Base-by-base conservation (phyloP, 495 filamentous ascomycete species). In the Antarctomyces pellizariae region DNA sequence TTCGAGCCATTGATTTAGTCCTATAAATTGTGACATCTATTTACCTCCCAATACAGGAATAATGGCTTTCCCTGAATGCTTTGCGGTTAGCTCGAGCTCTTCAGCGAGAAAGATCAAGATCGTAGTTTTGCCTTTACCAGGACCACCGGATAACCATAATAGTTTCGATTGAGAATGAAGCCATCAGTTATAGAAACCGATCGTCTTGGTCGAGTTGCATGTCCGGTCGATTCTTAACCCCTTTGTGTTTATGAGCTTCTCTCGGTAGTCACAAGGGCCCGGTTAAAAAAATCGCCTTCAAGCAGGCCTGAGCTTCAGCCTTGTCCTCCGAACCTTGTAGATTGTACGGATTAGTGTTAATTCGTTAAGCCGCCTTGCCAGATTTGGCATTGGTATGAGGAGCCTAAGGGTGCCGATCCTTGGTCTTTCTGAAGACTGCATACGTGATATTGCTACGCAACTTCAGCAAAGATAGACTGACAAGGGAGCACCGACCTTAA, bases 71-170 rank as follows among this genome's bases (percentile, higher is more conserved):
- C n/a, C n/a, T 28, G 30, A 29, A 11, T 18, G 3, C 16, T 16
- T 33, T 13, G 24, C 14, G 11, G 7, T 20, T 2, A 19, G 32
- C 30, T 59, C 45, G 11, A 59, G 39, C 24, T 45, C 40, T 34
- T 57, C 47, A 16, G 52, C 47, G 3, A 58, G 34, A 38, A 47
- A 58, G 13, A 53, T 54, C 3, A 50, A 43, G 4, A 61, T 42
- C 50, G 57, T 57, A 1, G 54, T 58, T 35, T 61, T 61, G 2
- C 57, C 57, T 41, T 53, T 59, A 10, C 55, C 56, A 37, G 54
- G 51, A 13, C 51, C 45, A 15, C 56, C 56, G 9, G 41, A 53
- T 11, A 61, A 39, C 54, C 56, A 59, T 21, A 61, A 45, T 1
- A 55, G 41, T 25, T 34, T 37, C 16, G 10, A 24, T 31, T 36